Conservation (phyloP, 306 rosid species). For the Mucuna pruriens region DNA sequence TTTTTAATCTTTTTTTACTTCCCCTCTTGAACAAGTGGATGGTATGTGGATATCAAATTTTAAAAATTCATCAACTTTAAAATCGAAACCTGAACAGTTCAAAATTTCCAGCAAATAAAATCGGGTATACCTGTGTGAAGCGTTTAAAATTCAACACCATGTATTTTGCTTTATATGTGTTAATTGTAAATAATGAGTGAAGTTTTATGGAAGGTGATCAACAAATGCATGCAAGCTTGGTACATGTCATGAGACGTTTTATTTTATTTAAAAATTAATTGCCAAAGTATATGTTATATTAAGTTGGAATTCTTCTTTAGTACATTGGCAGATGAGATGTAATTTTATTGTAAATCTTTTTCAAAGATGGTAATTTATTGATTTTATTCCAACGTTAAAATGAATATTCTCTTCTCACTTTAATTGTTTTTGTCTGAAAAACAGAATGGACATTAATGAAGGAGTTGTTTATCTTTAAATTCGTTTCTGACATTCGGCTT, state of each 20-base stretch:
- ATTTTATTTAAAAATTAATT: not conserved
- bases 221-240: not conserved
- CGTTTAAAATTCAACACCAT: not conserved
- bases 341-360: too few species aligned
- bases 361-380: too few species aligned
- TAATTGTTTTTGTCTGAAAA: too few species aligned
- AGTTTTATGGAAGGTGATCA: not conserved
- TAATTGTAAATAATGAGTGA: not conserved
- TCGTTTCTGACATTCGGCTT: too few species aligned
- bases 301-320: too few species aligned
- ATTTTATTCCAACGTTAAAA: not conserved
- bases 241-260: not conserved
- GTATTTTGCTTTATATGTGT: not conserved
- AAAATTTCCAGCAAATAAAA: not conserved
- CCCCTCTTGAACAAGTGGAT: not conserved
- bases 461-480: too few species aligned
- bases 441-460: too few species aligned
- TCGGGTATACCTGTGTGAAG: not conserved
- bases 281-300: not conserved
- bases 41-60: not conserved
- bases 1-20: not conserved
- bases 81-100: not conserved
- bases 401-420: too few species aligned
- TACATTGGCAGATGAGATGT: not conserved
- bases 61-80: not conserved